Percentiles rank a stretch among this genome's conserved stretches.
Conservation (phyloP, 371 early-diverging fungal species). For the Rhizopus sp. region DNA sequence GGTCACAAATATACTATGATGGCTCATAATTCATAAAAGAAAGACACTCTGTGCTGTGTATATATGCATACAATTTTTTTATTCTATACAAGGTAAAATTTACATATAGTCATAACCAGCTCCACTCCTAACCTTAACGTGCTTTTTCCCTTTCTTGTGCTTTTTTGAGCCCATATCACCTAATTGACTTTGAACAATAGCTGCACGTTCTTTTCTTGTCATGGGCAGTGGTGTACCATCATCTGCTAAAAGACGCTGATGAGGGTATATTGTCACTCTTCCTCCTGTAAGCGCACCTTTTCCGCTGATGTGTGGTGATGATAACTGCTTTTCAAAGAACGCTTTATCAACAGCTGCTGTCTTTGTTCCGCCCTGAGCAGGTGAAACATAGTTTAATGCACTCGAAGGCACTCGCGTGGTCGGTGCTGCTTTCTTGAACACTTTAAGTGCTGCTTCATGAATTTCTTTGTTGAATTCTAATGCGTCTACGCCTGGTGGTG, state of each 20-base stretch:
- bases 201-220: slow-evolving; percentile 47
- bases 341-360: slow-evolving; percentile 65
- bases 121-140: slow-evolving; percentile 71
- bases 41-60: not conserved
- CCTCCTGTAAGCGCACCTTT: slow-evolving; percentile 52
- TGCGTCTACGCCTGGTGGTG: slow-evolving; percentile 70
- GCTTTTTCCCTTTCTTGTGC: slow-evolving; percentile 84
- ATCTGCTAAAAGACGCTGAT: slow-evolving; percentile 53
- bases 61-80: slow-evolving; percentile 5
- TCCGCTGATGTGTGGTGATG: slow-evolving; percentile 54
- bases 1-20: not conserved
- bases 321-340: slow-evolving; percentile 62
- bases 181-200: slow-evolving; percentile 45
- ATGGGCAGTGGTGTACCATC: slow-evolving; percentile 49
- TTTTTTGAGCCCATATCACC: slow-evolving; percentile 55
- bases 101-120: slow-evolving; percentile 55
- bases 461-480: slow-evolving; percentile 78
- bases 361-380: slow-evolving; percentile 51
- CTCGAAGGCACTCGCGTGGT: slow-evolving; percentile 53
- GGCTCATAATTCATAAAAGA: not conserved
- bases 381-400: slow-evolving; percentile 60
- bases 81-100: slow-evolving; percentile 12
- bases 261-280: slow-evolving; percentile 64
- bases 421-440: slow-evolving; percentile 54
- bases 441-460: slow-evolving; percentile 62